Conservation (phyloP, 108 stramenopile species). For the Fistulifera pelliculosa region DNA sequence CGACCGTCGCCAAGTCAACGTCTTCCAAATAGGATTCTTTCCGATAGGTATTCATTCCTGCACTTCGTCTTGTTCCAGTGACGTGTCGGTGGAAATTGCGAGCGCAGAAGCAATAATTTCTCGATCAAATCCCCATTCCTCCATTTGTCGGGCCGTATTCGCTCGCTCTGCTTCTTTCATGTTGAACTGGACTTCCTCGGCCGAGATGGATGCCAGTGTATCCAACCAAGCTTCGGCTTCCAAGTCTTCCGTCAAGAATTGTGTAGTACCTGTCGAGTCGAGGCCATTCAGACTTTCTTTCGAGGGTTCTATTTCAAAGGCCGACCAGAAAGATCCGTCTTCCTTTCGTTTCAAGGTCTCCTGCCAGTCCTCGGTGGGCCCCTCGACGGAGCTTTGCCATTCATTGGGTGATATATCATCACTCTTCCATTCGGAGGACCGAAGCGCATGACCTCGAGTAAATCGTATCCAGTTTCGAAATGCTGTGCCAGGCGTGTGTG, state of each 20-base stretch:
- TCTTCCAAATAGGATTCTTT: constrained; percentile 38
- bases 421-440: constrained; percentile 7
- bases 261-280: background rate
- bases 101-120: constrained; percentile 53
- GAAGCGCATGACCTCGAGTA: background rate
- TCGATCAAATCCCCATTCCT: constrained; percentile 69
- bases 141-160: constrained; percentile 73
- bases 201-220: constrained; percentile 47
- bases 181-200: constrained; percentile 71
- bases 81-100: constrained; percentile 52
- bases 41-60: constrained; percentile 42
- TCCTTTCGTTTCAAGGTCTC: constrained; percentile 30
- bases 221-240: constrained; percentile 70
- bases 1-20: constrained; percentile 55
- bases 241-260: constrained; percentile 15
- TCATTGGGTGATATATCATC: constrained; percentile 13
- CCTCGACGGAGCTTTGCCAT: constrained; percentile 23
- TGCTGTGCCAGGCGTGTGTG: no score
- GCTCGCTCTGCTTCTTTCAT: constrained; percentile 66
- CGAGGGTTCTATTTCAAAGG: constrained; percentile 41
- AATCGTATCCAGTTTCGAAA: no score
- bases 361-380: constrained; percentile 40
- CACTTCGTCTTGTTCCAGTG: constrained; percentile 47
- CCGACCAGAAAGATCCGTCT: constrained; percentile 62
- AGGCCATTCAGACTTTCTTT: constrained; percentile 16